Base-by-base conservation (phyloP, 768 basidiomycete species). In the Trametes gibbosa region DNA sequence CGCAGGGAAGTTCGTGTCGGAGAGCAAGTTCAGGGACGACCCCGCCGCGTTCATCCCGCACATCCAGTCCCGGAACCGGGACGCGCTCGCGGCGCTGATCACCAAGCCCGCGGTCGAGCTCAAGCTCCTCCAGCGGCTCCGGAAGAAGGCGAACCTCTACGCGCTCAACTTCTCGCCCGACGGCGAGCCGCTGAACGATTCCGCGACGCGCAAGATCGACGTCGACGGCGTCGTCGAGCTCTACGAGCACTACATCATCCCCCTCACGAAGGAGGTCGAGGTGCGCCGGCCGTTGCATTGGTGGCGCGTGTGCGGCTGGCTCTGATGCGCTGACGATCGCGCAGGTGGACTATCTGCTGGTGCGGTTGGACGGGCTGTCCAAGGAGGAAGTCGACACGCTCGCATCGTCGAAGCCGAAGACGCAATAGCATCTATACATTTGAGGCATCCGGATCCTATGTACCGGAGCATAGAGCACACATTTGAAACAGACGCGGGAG, bases 241-340 rank as follows among this genome's bases (percentile, higher is more conserved):
- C 62, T 99, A 99, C 69, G 87, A 95, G 70, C 90, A 89, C 68
- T 94, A 89, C 68, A 95, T 99, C 63, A 99, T 99, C 58, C 97
- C 97, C 9, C 72, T 99, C 64, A 99, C 97, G 0, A 98, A 96
- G 73, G 94, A 97, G 69, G 92, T 99, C 58, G 97, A 99, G 92
- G 96, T 96, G 70, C 47, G 76, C 66, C 23, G 23, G 56, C 24
- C 9, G 14, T 29, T 5, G 57, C 25, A n/a, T 46, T 37, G 9
- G 5, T 13, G 34, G 21, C 5, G 19, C 4, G 10, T 4, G 29
- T 10, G 10, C 5, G 29, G 29, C 29, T 17, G 17, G 16, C 4
- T 32, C 10, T 35, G 32, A 14, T 53, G 42, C 29, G 59, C 51
- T 60, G 58, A 52, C 50, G 10, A n/a, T 47, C 41, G 12, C 24